Evolutionary conservation across 2,329 filamentous ascomycete species (phyloP), one percentile per base, ranked within the genome.

Genomic region (Bipolaris oryzae): DNA sequence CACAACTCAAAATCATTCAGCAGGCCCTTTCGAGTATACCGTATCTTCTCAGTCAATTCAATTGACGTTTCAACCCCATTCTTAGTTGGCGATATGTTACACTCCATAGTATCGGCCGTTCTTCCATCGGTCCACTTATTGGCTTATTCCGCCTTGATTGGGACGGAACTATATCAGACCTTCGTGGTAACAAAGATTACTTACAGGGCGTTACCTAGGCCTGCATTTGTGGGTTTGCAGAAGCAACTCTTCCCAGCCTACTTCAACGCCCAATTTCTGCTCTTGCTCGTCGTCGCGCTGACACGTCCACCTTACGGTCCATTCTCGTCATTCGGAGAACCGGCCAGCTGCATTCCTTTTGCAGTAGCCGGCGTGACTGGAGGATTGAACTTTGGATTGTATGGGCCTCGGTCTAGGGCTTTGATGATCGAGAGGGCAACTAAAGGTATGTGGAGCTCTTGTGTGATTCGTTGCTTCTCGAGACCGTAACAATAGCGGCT

Each of bases 111-210:
- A 9, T 18, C 53, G 7, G 33, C 43, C 6, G 7, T 57, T 9
- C 53, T 72, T n/a, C 60, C 58, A 3, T 67, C 76, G 3, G 69
- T 74, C 31, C 78, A 79, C 50, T 60, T 80, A 9, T 53, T 79
- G 10, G 64, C 72, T 1, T 79, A 77, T 53, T 76, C 77, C 1
- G 70, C 76, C 1, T 66, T 79, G 6, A 67, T 80, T 3, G 77
- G 77, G 11, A 74, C 73, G 2, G 68, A 78, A 52, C 58, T 79
- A 0, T 80, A 75, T 50, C 66, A 79, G 61, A 77, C 64, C 57
- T 78, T 80, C 49, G 55, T 78, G 35, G 74, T 78, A 50, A 77
- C 76, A 1, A 80, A 78, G 59, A 59, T 80, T 16, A 70, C 74
- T 20, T 74, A 73, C 55, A 63, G 63, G 47, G 63, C 62, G 5